Evolutionary conservation across 306 rosid genomes (phyloP).

Genomic region (Prunus persica): Prunus_persica_NCBIv2 NC_034009.1:30627001-30627500

Average conservation of each 20-base stretch:
- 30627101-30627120: slow-evolving; percentile 14
- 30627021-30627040: slow-evolving; percentile 15
- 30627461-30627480: background rate
- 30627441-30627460: slow-evolving; percentile 32
- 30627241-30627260: slow-evolving; percentile 33
- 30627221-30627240: slow-evolving; percentile 75
- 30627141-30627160: too few relatives aligned
- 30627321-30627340: background rate
- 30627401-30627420: background rate
- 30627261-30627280: slow-evolving; percentile 11
- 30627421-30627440: slow-evolving; percentile 29
- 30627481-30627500: background rate
- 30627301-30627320: slow-evolving; percentile 40
- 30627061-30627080: slow-evolving; percentile 4
- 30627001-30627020: background rate
- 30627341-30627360: background rate
- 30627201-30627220: slow-evolving; percentile 47
- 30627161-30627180: slow-evolving; percentile 13
- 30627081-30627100: slow-evolving; percentile 14
- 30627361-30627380: background rate
- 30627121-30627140: background rate
- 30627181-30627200: slow-evolving; percentile 1
- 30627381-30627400: background rate
- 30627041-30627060: slow-evolving; percentile 13
- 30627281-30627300: background rate